These are phyloP conservation scores for Glonium stellatum DNA, from an alignment of 495 filamentous ascomycete species.

Conservation along the genomic window DNA sequence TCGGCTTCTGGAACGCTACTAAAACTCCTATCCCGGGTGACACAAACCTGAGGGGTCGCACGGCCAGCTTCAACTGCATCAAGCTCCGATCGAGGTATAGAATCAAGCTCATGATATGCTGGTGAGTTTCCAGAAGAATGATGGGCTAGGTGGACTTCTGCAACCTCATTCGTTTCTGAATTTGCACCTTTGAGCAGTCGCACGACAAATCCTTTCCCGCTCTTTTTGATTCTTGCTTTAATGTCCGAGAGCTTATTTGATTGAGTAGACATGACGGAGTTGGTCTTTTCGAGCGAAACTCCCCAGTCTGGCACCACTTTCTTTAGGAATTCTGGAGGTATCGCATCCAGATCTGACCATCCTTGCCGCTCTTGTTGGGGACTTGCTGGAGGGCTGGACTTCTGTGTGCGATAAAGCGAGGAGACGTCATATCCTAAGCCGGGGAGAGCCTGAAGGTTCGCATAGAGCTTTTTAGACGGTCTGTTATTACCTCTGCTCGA, in stretches of 20 bases:
- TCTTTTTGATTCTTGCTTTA: conserved; percentile 28
- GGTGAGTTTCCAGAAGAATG: background rate
- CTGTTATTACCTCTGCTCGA: background rate
- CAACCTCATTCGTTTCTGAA: conserved; percentile 20
- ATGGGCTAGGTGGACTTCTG: conserved; percentile 22
- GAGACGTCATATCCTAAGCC: conserved; percentile 25
- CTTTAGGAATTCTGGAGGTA: conserved; percentile 24
- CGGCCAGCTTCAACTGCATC: background rate
- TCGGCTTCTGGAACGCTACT: background rate
- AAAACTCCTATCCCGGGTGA: background rate
- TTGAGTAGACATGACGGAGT: conserved; percentile 17
- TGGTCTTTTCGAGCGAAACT: conserved; percentile 15
- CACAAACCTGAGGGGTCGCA: background rate
- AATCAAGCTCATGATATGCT: conserved; percentile 17
- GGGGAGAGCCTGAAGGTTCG: conserved; percentile 20
- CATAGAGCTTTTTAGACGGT: conserved; percentile 14
- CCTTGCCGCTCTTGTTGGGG: conserved; percentile 21
- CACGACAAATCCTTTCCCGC: conserved; percentile 26
- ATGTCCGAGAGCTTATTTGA: conserved; percentile 22
- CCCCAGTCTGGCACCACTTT: conserved; percentile 27
- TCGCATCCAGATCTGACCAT: conserved; percentile 27
- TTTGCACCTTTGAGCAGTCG: conserved; percentile 23
- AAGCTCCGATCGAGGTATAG: background rate
- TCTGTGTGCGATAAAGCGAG: conserved; percentile 18
- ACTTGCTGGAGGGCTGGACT: conserved; percentile 22